phyloP scores from a whole-genome alignment of 148 eudicot species.

The Rhododendron ovatum region DNA sequence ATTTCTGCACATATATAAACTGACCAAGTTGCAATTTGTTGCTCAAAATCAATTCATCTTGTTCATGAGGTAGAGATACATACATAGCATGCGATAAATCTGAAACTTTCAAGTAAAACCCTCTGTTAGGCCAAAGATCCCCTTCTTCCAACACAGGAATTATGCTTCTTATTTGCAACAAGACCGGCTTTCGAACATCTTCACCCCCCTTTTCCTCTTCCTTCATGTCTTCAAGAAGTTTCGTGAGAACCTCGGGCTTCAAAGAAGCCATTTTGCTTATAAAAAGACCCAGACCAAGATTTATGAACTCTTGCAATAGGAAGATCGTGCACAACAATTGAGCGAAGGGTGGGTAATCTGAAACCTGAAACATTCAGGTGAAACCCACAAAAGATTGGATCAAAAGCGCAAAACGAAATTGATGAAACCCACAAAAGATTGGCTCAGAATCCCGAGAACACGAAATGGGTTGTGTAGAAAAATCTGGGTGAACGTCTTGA shows the following conservation, averaged over 20 bases:
- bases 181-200: slow-evolving; percentile 28
- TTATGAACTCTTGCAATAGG: not conserved
- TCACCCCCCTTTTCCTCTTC: slow-evolving; percentile 17
- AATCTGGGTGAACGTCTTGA: not conserved
- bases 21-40: slow-evolving; percentile 60
- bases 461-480: not conserved
- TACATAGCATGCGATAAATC: slow-evolving; percentile 60
- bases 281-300: not conserved
- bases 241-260: slow-evolving; percentile 40
- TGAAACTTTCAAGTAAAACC: slow-evolving; percentile 62
- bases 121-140: slow-evolving; percentile 58
- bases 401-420: not conserved
- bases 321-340: not conserved
- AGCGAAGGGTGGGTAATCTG: not conserved
- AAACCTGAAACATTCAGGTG: not conserved
- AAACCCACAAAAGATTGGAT: not conserved
- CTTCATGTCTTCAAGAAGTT: slow-evolving; percentile 45
- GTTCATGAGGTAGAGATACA: slow-evolving; percentile 53
- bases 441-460: not conserved
- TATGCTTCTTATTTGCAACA: slow-evolving; percentile 63
- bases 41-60: slow-evolving; percentile 51
- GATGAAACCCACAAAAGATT: not conserved
- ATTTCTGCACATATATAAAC: slow-evolving; percentile 45
- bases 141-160: slow-evolving; percentile 57
- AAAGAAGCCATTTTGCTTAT: slow-evolving; percentile 34